Evolutionary conservation across 495 filamentous ascomycete genomes (phyloP).

Genomic region (Oidiodendron maius): DNA sequence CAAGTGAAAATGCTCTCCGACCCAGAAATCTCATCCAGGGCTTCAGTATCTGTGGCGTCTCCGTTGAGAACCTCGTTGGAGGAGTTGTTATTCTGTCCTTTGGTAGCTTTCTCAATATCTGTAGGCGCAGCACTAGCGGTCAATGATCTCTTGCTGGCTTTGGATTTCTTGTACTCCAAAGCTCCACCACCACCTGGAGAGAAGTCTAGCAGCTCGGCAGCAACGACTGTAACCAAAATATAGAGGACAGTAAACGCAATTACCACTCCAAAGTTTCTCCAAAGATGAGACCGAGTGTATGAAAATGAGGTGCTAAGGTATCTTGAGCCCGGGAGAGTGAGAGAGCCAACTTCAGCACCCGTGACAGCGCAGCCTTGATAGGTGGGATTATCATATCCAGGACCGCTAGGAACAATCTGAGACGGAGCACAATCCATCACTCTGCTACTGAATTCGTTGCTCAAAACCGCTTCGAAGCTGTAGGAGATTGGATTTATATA

Average conservation of each 20-base stretch:
- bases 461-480: conserved; percentile 54
- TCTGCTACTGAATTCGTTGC: conserved; percentile 43
- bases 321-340: conserved; percentile 45
- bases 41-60: conserved; percentile 41
- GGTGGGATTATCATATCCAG: conserved; percentile 33
- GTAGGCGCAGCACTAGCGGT: conserved; percentile 30
- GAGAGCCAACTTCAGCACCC: conserved; percentile 41
- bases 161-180: conserved; percentile 52
- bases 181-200: conserved; percentile 26
- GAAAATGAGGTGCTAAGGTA: conserved; percentile 52
- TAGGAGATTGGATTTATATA: conserved; percentile 50
- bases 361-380: conserved; percentile 60
- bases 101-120: conserved; percentile 41
- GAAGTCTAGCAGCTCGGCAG: conserved; percentile 48
- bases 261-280: conserved; percentile 76
- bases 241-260: conserved; percentile 66
- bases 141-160: conserved; percentile 47
- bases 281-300: conserved; percentile 61
- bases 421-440: conserved; percentile 53
- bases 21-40: conserved; percentile 45
- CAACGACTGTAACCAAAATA: conserved; percentile 59
- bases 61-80: conserved; percentile 8
- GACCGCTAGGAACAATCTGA: conserved; percentile 41
- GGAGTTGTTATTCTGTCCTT: conserved; percentile 11
- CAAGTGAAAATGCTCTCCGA: conserved; percentile 63